Evolutionary conservation across 352 stramenopile genomes (phyloP), one percentile per base, ranked within the genome.

Genomic region (Globisporangium solare): DNA sequence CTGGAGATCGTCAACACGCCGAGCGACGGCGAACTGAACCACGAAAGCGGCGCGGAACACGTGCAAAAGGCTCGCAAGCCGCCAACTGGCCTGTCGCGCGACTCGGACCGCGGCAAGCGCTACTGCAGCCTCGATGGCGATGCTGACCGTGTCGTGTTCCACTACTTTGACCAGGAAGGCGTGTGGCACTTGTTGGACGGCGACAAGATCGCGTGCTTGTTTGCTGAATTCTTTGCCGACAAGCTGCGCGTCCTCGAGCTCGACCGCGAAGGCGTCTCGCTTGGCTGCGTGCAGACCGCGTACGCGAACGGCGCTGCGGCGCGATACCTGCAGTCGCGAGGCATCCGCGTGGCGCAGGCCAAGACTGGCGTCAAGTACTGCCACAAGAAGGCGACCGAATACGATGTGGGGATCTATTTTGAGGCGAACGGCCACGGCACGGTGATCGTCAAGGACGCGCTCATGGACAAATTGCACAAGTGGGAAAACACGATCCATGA

Each of bases 351-450:
- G 15, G 68, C 74, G 13, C 81, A 97, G 67, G 92, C 96, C 54
- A 98, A 98, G 79, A 99, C 97, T 6, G 97, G 97, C 47, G 97
- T 99, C 50, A 99, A 99, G 78, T 93, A 97, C 68, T 94, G 98
- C 50, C 96, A 99, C 73, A 83, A 97, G 52, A 95, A 96, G 60
- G 92, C 96, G 18, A 72, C 86, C 41, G 70, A 97, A 56, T 99
- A 97, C 68, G 97, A 99, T 74, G 87, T 99, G 58, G 97, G 97
- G 35, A 88, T 99, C 42, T 99, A 99, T 83, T 99, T 99, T 74
- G 97, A 99, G 75, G 89, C 97, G 32, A 99, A 99, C 76, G 97
- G 97, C 48, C 97, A 99, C 75, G 97, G 97, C 40, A 99, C 97
- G 2, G 95, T 99, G 24, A 71, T 99, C 21, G 96, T 99, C 70